Evolutionary conservation across 768 basidiomycete species (phyloP).

Genomic region (Cystofilobasidium capitatum): DNA sequence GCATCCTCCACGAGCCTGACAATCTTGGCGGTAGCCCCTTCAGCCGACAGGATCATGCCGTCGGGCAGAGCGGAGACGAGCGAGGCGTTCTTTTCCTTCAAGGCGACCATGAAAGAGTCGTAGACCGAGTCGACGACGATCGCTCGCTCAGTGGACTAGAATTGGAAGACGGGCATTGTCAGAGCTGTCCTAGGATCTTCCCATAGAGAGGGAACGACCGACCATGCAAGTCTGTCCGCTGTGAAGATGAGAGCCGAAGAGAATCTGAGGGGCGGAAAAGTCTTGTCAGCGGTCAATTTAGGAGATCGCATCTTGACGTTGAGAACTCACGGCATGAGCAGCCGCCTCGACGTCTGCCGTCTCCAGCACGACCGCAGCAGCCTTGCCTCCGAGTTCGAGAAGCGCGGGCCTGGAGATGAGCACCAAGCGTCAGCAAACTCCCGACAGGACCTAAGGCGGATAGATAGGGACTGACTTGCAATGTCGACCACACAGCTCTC

Average conservation of each 20-base stretch:
- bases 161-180: not conserved
- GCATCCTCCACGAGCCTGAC: conserved; percentile 13
- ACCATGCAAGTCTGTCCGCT: conserved; percentile 37
- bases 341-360: conserved; percentile 51
- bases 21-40: not conserved
- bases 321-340: conserved; percentile 42
- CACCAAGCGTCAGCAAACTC: not conserved
- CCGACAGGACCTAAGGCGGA: not conserved
- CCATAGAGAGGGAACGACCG: not conserved
- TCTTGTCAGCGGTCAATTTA: not conserved
- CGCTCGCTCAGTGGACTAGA: conserved; percentile 34
- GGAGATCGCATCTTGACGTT: not conserved
- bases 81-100: conserved; percentile 15
- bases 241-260: conserved; percentile 37
- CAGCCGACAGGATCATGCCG: not conserved
- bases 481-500: conserved; percentile 37
- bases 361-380: conserved; percentile 39
- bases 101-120: conserved; percentile 28
- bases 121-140: conserved; percentile 31
- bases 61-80: not conserved
- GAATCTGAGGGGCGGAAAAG: conserved; percentile 24
- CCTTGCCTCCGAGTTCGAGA: conserved; percentile 41
- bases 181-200: not conserved
- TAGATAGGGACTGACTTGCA: conserved; percentile 33
- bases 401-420: conserved; percentile 7